Percentiles rank a stretch among this genome's conserved stretches.
Evolutionary conservation across 768 basidiomycete species (phyloP).

Genomic region (Chlorophyllum brunneum): DNA sequence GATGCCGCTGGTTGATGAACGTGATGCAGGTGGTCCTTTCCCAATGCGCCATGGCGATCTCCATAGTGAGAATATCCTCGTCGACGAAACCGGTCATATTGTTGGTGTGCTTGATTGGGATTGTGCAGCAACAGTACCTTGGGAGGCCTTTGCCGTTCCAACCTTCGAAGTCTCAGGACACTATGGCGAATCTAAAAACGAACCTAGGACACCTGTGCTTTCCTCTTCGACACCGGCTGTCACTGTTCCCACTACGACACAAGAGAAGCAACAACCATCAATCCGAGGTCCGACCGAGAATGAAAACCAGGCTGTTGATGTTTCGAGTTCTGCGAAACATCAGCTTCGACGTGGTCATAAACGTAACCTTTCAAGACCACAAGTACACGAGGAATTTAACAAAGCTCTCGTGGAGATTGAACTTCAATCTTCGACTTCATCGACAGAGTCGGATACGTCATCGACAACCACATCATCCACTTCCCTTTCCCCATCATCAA

Average conservation of each 20-base stretch:
- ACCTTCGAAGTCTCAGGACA: constrained; percentile 40
- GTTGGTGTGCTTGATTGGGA: constrained; percentile 41
- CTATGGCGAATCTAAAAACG: constrained; percentile 26
- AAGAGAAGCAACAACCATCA: background rate
- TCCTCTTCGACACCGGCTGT: constrained; percentile 19
- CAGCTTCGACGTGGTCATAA: constrained; percentile 5
- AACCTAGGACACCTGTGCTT: constrained; percentile 14
- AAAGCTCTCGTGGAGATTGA: constrained; percentile 14
- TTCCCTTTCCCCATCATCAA: constrained; percentile 3
- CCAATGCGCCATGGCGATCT: constrained; percentile 40
- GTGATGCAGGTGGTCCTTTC: constrained; percentile 36
- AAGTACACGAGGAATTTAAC: constrained; percentile 17
- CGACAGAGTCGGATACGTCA: constrained; percentile 6
- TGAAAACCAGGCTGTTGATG: background rate
- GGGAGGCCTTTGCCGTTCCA: constrained; percentile 40
- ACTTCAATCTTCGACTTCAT: constrained; percentile 7
- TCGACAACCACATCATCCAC: constrained; percentile 7
- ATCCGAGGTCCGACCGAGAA: background rate
- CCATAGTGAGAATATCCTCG: constrained; percentile 39
- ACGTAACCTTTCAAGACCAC: constrained; percentile 12
- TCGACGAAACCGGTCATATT: constrained; percentile 35
- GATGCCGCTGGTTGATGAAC: constrained; percentile 36
- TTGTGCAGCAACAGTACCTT: constrained; percentile 39
- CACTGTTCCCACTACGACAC: background rate
- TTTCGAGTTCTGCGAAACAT: background rate